Conservation (phyloP, 2,329 filamentous ascomycete species). For the Alternaria gaisen region DNA sequence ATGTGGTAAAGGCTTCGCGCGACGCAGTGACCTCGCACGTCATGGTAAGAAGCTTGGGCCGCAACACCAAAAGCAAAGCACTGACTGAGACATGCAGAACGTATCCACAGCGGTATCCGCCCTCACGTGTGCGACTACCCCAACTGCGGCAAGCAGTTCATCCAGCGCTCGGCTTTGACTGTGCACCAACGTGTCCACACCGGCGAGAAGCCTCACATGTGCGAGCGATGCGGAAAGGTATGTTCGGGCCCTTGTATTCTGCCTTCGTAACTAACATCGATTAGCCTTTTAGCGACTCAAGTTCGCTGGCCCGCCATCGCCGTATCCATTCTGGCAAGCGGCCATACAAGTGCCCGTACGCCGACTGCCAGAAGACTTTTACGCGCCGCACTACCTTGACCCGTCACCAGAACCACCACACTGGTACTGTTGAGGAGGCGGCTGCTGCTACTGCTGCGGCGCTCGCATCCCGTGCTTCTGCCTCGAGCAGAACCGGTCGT, state of each 20-base stretch:
- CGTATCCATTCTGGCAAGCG: conserved; percentile 95
- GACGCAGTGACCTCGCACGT: conserved; percentile 90
- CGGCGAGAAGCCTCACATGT: conserved; percentile 98
- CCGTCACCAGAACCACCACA: conserved; percentile 94
- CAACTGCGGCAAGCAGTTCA: conserved; percentile 93
- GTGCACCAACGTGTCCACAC: conserved; percentile 96
- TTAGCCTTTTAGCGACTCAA: conserved; percentile 95
- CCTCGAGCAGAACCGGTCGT: conserved; percentile 61
- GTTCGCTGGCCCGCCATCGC: conserved; percentile 89
- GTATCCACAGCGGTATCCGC: conserved; percentile 90
- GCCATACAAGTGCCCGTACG: conserved; percentile 96
- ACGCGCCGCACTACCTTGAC: conserved; percentile 94
- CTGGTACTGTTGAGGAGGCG: conserved; percentile 92
- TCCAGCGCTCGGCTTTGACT: conserved; percentile 93
- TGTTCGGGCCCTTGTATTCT: conserved; percentile 31
- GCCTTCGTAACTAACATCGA: conserved; percentile 32
- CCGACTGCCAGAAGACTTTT: conserved; percentile 98
- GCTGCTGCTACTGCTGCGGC: conserved; percentile 88
- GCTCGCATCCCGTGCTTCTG: conserved; percentile 67
- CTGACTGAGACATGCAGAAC: conserved; percentile 67
- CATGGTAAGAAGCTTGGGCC: conserved; percentile 75
- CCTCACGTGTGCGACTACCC: conserved; percentile 93
- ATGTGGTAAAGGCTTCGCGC: conserved; percentile 90
- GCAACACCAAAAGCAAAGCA: conserved; percentile 37
- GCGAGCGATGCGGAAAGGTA: conserved; percentile 96